Conservation (phyloP, 352 stramenopile genomes). For the Halophytophthora batemanensis region DNA sequence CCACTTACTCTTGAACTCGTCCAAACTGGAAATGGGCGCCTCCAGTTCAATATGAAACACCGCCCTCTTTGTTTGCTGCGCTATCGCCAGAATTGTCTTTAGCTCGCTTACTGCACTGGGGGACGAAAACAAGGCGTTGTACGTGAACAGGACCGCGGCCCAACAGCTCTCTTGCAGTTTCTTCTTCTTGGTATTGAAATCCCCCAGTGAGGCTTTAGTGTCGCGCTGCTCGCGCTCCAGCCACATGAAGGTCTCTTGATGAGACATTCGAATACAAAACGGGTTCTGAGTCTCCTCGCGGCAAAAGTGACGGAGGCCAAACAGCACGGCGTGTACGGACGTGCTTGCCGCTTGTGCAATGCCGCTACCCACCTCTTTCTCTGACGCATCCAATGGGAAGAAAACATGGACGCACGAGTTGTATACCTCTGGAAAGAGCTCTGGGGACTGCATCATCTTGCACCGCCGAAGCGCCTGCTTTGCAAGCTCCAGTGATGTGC, state of each 20-base stretch:
- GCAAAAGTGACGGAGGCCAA: conserved; percentile 30
- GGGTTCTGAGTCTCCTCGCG: conserved; percentile 8
- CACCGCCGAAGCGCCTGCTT: conserved; percentile 10
- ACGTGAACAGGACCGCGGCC: too few species aligned
- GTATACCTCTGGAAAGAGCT: conserved; percentile 16
- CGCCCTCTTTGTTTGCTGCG: conserved; percentile 4
- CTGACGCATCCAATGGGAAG: conserved; percentile 26
- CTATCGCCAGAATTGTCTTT: too few species aligned
- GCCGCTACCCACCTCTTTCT: conserved; percentile 1
- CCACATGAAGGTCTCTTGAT: conserved; percentile 33
- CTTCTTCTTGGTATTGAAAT: too few species aligned
- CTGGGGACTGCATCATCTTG: conserved; percentile 17
- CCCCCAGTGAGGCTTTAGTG: background rate
- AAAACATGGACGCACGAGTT: conserved; percentile 28
- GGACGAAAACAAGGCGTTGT: too few species aligned
- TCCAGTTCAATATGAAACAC: conserved; percentile 35
- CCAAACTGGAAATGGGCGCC: conserved; percentile 12
- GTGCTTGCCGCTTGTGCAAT: background rate
- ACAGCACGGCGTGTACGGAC: conserved; percentile 22
- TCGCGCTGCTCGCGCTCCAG: conserved; percentile 12
- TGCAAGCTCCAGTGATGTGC: conserved; percentile 7
- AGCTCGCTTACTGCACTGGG: too few species aligned
- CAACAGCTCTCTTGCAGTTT: too few species aligned
- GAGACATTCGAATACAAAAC: conserved; percentile 22
- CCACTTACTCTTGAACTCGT: conserved; percentile 23